Evolutionary conservation across 495 filamentous ascomycete genomes (phyloP).

Genomic region (Tuber calosporum): DNA sequence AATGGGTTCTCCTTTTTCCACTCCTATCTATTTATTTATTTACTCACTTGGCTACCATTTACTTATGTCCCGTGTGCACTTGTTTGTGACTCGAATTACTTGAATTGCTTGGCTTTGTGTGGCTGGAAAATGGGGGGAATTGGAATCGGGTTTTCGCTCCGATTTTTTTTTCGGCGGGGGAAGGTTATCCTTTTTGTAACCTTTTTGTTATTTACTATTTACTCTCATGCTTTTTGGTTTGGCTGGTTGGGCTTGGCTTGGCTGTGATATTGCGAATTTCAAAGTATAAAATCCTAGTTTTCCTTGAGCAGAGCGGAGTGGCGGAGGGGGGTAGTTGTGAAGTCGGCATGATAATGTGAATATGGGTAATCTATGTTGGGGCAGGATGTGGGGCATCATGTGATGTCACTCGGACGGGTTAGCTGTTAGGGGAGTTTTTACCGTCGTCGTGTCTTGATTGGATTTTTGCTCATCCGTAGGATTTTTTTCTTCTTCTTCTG

Average conservation of each 20-base stretch:
- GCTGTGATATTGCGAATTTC: background rate
- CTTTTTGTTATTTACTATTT: background rate
- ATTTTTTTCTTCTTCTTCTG: background rate
- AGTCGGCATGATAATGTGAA: background rate
- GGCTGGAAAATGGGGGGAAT: background rate
- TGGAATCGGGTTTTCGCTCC: background rate
- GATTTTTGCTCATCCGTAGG: background rate
- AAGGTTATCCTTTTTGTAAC: background rate
- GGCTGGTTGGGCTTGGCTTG: background rate
- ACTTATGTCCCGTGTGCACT: background rate
- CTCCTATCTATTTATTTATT: constrained; percentile 16
- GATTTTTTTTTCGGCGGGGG: background rate
- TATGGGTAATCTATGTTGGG: background rate
- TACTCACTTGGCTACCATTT: constrained; percentile 1
- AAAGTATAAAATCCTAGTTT: background rate
- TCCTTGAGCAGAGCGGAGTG: background rate
- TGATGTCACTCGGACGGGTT: background rate
- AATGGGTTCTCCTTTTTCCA: constrained; percentile 4
- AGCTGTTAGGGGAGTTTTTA: too few species aligned
- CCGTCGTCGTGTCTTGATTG: too few species aligned
- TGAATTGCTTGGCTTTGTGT: background rate
- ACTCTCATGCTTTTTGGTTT: background rate
- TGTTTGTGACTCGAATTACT: constrained; percentile 2
- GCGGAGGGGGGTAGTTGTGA: background rate
- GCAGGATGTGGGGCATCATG: background rate